These are phyloP conservation scores for Eucalyptus microcorys DNA, from an alignment of 345 rosid genomes.

Conservation along the genomic window DNA sequence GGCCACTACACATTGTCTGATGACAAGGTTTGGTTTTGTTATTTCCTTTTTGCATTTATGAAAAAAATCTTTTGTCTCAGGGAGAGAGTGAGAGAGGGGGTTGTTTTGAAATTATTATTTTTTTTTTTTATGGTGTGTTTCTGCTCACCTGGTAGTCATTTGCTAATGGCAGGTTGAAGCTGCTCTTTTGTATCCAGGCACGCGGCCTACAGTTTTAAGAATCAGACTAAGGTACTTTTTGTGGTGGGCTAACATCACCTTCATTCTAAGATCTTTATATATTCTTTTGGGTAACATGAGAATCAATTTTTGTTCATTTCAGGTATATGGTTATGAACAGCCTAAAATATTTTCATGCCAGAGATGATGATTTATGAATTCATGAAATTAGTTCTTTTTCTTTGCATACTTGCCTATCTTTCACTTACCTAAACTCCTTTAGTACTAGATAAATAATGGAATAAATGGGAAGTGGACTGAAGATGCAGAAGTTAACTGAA, in stretches of 20 bases:
- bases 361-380: neutral
- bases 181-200: conserved; percentile 71
- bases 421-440: neutral
- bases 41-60: neutral
- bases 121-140: neutral
- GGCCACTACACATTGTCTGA: conserved; percentile 71
- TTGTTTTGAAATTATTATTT: neutral
- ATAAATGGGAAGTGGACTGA: neutral
- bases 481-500: neutral
- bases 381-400: neutral
- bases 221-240: conserved; percentile 62
- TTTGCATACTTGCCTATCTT: neutral
- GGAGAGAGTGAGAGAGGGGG: neutral
- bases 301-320: neutral
- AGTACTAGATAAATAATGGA: neutral
- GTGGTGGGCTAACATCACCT: neutral
- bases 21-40: conserved; percentile 45
- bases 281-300: neutral
- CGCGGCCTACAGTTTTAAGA: conserved; percentile 70
- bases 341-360: neutral
- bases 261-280: neutral
- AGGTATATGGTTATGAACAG: neutral
- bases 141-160: neutral
- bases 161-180: conserved; percentile 63
- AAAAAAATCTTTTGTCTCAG: neutral